Evolutionary conservation across 2,329 filamentous ascomycete species (phyloP), one percentile per base, ranked within the genome.

Genomic region (Claviceps sp.): DNA sequence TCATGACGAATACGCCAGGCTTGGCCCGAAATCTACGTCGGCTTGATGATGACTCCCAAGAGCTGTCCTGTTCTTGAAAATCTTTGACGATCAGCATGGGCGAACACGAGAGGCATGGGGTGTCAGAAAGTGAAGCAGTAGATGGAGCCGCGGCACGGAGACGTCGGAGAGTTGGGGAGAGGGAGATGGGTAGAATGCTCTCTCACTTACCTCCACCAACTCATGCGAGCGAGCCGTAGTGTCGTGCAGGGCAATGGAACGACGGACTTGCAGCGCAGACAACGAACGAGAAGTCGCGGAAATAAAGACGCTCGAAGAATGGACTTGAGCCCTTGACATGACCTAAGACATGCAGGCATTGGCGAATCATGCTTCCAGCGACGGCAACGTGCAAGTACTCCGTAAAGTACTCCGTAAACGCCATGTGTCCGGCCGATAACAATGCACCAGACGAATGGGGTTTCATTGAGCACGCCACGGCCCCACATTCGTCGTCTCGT

Each of bases 1-100:
- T 84, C 81, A 84, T 84, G 73, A 78, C 73, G 70, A 81, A 65
- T 57, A 74, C 66, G 55, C 77, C 77, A 45, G 76, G 78, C 38
- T 65, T 64, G 57, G 72, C 66, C 57, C 61, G 66, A 61, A 65
- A 68, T 48, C 49, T 59, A 51, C 58, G 57, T 50, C 55, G 52
- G 58, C 61, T 65, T 53, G 61, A 64, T 54, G 65, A 62, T 58
- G 65, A 62, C 58, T 67, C 66, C 69, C 73, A 74, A 57, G 64
- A 64, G 58, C 61, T 68, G 57, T 65, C 62, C 59, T 64, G 67
- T 56, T 68, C 70, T 59, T 69, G 70, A 53, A 75, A 67, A 62
- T 76, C 73, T 64, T 75, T 67, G 56, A 75, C 69, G 59, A 78
- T 78, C 64, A 80, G 74, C 72, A 78, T 75, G 61, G 56, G 64